Percentiles rank a stretch among this genome's conserved stretches.
These are phyloP conservation scores for Picochlorum sp. DNA, from an alignment of 139 green algal genomes.

Conservation along the genomic window DNA sequence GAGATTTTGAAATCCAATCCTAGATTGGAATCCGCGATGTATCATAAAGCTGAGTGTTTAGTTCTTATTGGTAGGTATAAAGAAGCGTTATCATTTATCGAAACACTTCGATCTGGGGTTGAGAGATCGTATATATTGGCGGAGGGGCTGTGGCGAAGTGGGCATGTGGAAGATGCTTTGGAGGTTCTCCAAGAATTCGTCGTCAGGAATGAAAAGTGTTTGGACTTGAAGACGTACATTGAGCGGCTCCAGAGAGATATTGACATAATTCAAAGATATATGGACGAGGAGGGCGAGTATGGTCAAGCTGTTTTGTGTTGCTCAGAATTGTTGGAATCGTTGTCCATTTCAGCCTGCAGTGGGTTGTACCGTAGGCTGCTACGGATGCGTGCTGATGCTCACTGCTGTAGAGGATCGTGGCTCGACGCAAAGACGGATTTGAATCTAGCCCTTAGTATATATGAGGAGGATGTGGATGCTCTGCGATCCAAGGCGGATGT, in stretches of 20 bases:
- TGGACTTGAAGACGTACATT: conserved; percentile 13
- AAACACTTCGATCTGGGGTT: conserved; percentile 7
- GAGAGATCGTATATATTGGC: conserved; percentile 31
- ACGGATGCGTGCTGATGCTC: conserved; percentile 17
- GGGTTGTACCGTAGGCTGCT: conserved; percentile 21
- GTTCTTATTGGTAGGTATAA: conserved; percentile 29
- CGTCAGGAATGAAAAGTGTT: not conserved
- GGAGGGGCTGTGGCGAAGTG: conserved; percentile 27
- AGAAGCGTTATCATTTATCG: conserved; percentile 17
- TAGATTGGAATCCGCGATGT: conserved; percentile 13
- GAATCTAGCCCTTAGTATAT: conserved; percentile 3
- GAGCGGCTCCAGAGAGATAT: not conserved
- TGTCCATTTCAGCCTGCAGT: conserved; percentile 13
- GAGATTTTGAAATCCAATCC: conserved; percentile 22
- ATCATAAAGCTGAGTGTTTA: conserved; percentile 27
- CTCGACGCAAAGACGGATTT: conserved; percentile 17
- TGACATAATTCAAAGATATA: conserved; percentile 1
- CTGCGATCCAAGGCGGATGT: conserved; percentile 18
- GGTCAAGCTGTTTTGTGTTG: conserved; percentile 7
- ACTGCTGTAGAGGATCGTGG: not conserved
- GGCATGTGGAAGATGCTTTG: conserved; percentile 11
- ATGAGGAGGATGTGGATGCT: conserved; percentile 6
- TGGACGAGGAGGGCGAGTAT: conserved; percentile 18
- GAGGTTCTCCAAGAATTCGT: conserved; percentile 12
- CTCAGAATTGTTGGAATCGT: conserved; percentile 6